phyloP scores from a whole-genome alignment of 768 basidiomycete genomes.

The Suillus subaureus region DNA sequence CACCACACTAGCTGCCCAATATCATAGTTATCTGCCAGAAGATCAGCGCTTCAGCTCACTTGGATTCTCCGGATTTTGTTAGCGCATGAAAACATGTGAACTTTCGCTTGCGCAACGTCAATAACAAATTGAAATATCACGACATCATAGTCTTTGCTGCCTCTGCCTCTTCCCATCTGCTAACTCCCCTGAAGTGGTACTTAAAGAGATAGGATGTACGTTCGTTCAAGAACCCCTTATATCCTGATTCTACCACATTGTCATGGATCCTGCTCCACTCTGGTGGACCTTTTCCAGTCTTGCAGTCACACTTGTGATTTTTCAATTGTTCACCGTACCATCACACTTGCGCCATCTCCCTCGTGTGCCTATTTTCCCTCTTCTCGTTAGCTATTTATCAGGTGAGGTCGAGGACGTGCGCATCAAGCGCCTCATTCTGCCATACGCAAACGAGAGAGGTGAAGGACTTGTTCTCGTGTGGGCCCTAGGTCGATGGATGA shows the following conservation, averaged over 20 bases:
- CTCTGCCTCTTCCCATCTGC: neutral
- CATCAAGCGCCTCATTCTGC: slow-evolving; percentile 37
- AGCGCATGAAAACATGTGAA: neutral
- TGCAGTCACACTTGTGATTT: neutral
- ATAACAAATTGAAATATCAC: neutral
- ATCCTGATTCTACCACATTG: neutral
- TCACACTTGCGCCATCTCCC: slow-evolving; percentile 38
- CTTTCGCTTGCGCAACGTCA: neutral
- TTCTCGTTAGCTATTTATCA: slow-evolving; percentile 36
- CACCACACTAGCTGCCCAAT: neutral
- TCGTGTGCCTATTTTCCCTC: slow-evolving; percentile 32
- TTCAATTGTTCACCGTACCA: slow-evolving; percentile 22
- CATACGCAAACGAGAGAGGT: slow-evolving; percentile 32
- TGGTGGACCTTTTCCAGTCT: neutral
- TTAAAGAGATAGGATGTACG: neutral
- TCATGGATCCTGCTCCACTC: neutral
- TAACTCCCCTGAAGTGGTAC: neutral
- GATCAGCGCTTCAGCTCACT: neutral
- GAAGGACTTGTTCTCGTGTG: slow-evolving; percentile 41
- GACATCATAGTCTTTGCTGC: neutral
- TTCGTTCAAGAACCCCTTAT: neutral
- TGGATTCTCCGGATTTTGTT: neutral
- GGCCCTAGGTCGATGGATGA: slow-evolving; percentile 42
- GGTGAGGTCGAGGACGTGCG: slow-evolving; percentile 39
- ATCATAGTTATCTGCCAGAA: neutral